Evolutionary conservation across 768 basidiomycete species (phyloP).

Genomic region (Amanita fuliginea): DNA sequence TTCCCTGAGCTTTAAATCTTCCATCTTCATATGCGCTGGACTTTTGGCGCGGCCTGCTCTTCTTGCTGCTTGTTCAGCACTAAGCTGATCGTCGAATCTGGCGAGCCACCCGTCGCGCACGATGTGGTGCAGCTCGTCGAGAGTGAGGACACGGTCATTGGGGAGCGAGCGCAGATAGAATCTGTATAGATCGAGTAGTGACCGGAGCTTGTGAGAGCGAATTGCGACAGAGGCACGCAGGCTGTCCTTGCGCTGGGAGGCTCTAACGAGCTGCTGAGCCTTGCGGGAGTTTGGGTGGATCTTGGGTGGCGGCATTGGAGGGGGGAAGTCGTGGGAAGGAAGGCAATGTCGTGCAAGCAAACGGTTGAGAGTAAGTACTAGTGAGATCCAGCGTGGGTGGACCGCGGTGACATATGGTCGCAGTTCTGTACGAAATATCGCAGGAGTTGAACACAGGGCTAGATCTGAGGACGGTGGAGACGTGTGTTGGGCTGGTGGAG

Average conservation of each 20-base stretch:
- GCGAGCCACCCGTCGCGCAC: conserved; percentile 62
- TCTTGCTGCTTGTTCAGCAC: conserved; percentile 45
- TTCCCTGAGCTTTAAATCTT: conserved; percentile 62
- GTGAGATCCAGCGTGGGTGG: conserved; percentile 15
- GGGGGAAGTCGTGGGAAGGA: conserved; percentile 17
- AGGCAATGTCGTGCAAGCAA: conserved; percentile 40
- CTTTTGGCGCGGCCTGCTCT: conserved; percentile 73
- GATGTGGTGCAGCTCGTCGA: conserved; percentile 57
- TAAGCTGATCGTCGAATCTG: conserved; percentile 57
- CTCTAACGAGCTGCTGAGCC: conserved; percentile 62
- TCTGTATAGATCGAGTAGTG: conserved; percentile 53
- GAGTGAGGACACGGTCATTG: conserved; percentile 40
- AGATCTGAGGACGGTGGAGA: conserved; percentile 86
- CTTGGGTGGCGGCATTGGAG: conserved; percentile 40
- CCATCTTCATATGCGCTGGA: conserved; percentile 50
- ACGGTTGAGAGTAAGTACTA: conserved; percentile 48
- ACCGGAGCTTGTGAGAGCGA: conserved; percentile 43
- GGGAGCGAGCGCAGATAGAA: conserved; percentile 73
- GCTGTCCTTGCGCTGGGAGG: conserved; percentile 58
- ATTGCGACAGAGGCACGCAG: conserved; percentile 44
- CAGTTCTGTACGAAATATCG: conserved; percentile 82
- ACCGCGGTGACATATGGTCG: neutral
- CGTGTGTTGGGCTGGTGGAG: conserved; percentile 88
- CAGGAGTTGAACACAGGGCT: conserved; percentile 80
- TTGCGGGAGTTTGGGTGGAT: conserved; percentile 75